Evolutionary conservation across 345 rosid genomes (phyloP), one percentile per base, ranked within the genome.

Genomic region (Aquilaria sinensis): DNA sequence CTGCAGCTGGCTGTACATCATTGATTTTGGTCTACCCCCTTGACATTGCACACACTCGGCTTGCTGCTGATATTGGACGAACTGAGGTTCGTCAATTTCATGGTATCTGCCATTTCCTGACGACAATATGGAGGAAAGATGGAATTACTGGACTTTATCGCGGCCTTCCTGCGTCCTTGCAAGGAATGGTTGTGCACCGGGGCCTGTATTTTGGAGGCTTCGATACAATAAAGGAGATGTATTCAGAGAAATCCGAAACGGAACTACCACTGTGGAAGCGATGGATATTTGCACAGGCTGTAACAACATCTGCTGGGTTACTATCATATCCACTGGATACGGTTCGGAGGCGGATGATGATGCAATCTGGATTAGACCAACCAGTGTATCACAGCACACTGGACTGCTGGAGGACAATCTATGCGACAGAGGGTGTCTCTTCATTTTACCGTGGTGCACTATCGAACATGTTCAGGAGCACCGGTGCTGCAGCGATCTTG

Each of bases 161-260:
- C 65, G 99, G 99, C 50, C 86, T 90, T 57, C 96, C 96, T 56
- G 96, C 97, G 16, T 94, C 96, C 53, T 72, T 90, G 10, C 97
- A 90, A 0, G 97, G 97, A 49, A 89, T 94, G 81, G 76, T 86
- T 47, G 74, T 94, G 45, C 99, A 94, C 70, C 78, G 95, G 52
- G 90, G 95, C 61, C 78, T 94, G 10, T 90, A 90, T 56, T 90
- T 88, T 73, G 97, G 99, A 3, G 99, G 99, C 14, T 94, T 94
- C 29, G 97, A 90, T 69, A 90, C 97, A 7, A 77, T 90, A 61
- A 90, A 90, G 70, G 97, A 93, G 80, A 46, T 81, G 12, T 69
- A 90, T 60, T 77, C 92, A 0, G 73, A 79, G 62, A 85, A 81
- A 62, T 75, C 83, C 3, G 70, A 79, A 47, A 72, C 78, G 8